A percentile compares a stretch with the other conserved stretches of the same genome.
Conservation (phyloP, 106 monocot species). For the Dendrobium nobile region DNA sequence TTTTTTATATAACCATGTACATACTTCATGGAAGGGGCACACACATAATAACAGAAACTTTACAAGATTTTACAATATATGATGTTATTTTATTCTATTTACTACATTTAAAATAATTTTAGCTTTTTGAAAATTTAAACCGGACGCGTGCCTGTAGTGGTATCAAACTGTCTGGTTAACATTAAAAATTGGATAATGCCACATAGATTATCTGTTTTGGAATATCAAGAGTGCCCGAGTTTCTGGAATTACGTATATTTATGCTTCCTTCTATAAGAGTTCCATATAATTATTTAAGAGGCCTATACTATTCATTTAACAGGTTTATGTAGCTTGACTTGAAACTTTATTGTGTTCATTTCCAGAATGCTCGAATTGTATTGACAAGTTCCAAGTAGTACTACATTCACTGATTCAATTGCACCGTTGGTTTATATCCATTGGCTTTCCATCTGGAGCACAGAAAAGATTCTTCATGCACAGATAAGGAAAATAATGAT, state of each 20-base stretch:
- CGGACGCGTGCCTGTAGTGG: not conserved
- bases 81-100: not conserved
- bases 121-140: not conserved
- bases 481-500: slow-evolving; percentile 2
- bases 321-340: not conserved
- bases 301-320: not conserved
- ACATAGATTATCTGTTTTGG: not conserved
- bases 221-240: not conserved
- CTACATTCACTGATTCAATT: slow-evolving; percentile 81
- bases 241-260: not conserved
- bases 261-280: not conserved
- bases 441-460: slow-evolving; percentile 60
- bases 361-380: slow-evolving; percentile 82
- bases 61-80: too few relatives aligned
- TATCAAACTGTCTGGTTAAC: not conserved
- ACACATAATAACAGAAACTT: too few relatives aligned
- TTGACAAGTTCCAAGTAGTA: slow-evolving; percentile 73
- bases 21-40: too few relatives aligned
- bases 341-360: slow-evolving; percentile 6
- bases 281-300: not conserved
- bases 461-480: slow-evolving; percentile 24
- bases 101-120: not conserved
- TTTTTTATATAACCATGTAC: too few relatives aligned
- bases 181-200: not conserved
- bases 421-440: slow-evolving; percentile 95